Percentiles rank a stretch among this genome's conserved stretches.
These are phyloP conservation scores for Zygoascus sp. DNA, from an alignment of 1,139 yeast species.

Conservation along the genomic window DNA sequence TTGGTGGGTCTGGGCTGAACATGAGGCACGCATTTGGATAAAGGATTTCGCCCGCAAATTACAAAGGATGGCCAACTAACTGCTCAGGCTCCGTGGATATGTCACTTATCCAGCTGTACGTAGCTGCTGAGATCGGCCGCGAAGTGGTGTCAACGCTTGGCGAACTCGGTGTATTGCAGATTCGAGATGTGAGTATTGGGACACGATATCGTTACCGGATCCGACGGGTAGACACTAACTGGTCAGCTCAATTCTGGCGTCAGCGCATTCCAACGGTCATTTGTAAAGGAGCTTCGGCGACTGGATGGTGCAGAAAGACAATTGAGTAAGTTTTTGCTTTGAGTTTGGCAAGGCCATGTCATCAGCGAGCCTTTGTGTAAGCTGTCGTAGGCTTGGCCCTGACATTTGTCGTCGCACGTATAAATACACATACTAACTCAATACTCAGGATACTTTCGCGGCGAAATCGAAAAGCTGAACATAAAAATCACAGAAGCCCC, in stretches of 20 bases:
- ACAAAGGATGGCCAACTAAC: slow-evolving; percentile 7
- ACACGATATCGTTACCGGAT: background rate
- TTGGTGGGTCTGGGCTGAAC: too few relatives aligned
- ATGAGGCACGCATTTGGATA: too few relatives aligned
- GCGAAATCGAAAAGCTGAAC: slow-evolving; percentile 30
- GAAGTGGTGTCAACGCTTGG: slow-evolving; percentile 87
- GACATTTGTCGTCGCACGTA: too few relatives aligned
- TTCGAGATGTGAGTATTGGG: slow-evolving; percentile 54
- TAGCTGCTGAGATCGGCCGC: slow-evolving; percentile 85
- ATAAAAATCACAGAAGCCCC: slow-evolving; percentile 26
- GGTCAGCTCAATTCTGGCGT: slow-evolving; percentile 54
- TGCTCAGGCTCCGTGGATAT: slow-evolving; percentile 81
- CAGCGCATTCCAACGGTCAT: slow-evolving; percentile 83
- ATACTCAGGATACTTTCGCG: slow-evolving; percentile 26
- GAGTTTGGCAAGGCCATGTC: too few relatives aligned
- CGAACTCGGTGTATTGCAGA: slow-evolving; percentile 78
- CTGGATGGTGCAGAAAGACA: slow-evolving; percentile 63
- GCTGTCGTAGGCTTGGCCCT: too few relatives aligned
- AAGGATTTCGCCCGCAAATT: background rate
- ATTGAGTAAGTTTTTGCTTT: slow-evolving; percentile 39
- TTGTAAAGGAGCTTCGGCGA: slow-evolving; percentile 72
- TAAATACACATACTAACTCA: too few relatives aligned
- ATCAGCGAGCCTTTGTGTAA: too few relatives aligned
- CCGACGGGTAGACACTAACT: background rate
- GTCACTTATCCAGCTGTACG: slow-evolving; percentile 87